These are phyloP conservation scores for Sclerotinia borealis DNA, from an alignment of 2,329 filamentous ascomycete species.

Conservation along the genomic window DNA sequence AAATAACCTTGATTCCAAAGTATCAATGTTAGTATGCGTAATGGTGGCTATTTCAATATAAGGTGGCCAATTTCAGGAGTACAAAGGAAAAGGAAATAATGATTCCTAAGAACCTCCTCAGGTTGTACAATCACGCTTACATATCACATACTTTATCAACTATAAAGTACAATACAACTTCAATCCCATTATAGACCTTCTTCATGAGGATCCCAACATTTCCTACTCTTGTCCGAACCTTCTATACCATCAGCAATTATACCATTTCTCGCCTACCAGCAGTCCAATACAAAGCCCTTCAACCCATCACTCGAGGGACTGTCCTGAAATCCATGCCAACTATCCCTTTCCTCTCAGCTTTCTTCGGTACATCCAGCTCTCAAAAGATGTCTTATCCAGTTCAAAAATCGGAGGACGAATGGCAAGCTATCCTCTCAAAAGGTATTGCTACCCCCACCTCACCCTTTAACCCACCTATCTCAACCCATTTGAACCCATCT, in stretches of 20 bases:
- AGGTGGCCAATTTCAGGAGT: no score
- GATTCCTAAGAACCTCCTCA: no score
- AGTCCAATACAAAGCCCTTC: slow-evolving; percentile 29
- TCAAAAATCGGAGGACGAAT: slow-evolving; percentile 74
- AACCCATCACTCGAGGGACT: slow-evolving; percentile 34
- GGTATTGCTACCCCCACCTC: slow-evolving; percentile 38
- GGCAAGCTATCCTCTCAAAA: slow-evolving; percentile 75
- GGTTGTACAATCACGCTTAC: no score
- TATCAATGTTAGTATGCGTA: no score
- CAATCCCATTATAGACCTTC: slow-evolving; percentile 23
- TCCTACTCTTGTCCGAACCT: slow-evolving; percentile 40
- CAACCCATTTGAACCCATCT: slow-evolving; percentile 27
- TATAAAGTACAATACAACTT: background rate
- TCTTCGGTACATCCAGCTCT: slow-evolving; percentile 58
- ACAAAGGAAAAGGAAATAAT: no score
- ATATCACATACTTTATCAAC: slow-evolving; percentile 10
- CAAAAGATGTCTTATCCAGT: slow-evolving; percentile 70
- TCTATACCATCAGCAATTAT: slow-evolving; percentile 43
- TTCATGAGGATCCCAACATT: slow-evolving; percentile 46
- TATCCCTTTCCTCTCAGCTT: slow-evolving; percentile 69
- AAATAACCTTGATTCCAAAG: no score
- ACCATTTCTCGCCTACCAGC: slow-evolving; percentile 26
- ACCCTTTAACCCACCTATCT: background rate
- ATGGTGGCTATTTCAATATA: no score
- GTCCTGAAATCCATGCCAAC: slow-evolving; percentile 61